Evolutionary conservation across 2,329 filamentous ascomycete species (phyloP), one percentile per base, ranked within the genome.

Genomic region (Pleurostoma richardsiae): DNA sequence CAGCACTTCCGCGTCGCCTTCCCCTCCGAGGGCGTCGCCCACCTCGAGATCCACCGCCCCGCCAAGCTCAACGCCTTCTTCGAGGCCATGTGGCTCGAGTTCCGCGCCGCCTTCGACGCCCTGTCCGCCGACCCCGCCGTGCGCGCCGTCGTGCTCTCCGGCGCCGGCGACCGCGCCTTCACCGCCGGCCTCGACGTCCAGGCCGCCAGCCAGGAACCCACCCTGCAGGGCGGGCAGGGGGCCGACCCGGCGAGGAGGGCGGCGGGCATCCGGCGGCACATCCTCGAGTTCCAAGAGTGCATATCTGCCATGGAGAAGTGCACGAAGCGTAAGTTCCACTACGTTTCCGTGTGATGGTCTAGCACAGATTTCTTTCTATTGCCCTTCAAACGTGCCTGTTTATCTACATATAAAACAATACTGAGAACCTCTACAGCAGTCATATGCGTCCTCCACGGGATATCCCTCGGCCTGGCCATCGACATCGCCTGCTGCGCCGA

Each of bases 41-140:
- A 95, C 64, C 86, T 97, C 49, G 86, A 96, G 69, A 95, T 95
- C 69, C 91, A 95, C 72, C 81, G 91, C 1, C 82, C 91, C 1
- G 68, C 81, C 54, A 96, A 95, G 72, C 73, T 96, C 64, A 97
- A 97, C 66, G 83, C 91, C 53, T 96, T 96, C 66, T 78, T 82
- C 54, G 83, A 89, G 63, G 71, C 80, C 45, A 92, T 96, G 83
- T 96, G 91, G 90, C 72, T 85, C 45, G 90, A 95, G 70, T 76
- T 96, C 52, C 80, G 83, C 46, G 60, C 66, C 10, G 74, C 95
- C 55, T 94, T 97, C 72, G 67, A 72, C 47, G 75, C 78, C 50
- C 80, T 96, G 51, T 91, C 88, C 39, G 62, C 70, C 50, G 86
- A 91, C 67, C 72, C 85, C 1, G 75, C 84, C 39, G 79, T 95